Conservation (phyloP, 371 early-diverging fungal genomes). For the Vairimorpha ceranae region DNA sequence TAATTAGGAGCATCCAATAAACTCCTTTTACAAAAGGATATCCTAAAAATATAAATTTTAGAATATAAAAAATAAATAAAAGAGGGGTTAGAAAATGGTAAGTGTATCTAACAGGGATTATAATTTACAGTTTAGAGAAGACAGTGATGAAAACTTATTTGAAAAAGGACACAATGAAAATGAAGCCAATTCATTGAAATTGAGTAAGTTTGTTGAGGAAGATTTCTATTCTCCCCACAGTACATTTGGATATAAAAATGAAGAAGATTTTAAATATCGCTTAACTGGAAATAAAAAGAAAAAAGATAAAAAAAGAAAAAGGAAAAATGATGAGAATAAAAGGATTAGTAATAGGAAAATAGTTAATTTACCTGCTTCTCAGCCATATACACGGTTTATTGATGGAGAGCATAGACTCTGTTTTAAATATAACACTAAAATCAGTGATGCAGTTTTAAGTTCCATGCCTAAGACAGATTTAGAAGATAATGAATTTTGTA, state of each 20-base stretch:
- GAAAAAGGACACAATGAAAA: slow-evolving; percentile 44
- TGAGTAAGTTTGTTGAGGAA: slow-evolving; percentile 51
- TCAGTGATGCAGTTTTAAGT: slow-evolving; percentile 58
- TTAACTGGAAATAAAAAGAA: slow-evolving; percentile 51
- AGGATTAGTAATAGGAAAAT: slow-evolving; percentile 55
- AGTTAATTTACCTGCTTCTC: slow-evolving; percentile 64
- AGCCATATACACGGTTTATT: slow-evolving; percentile 60
- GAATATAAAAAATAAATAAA: neutral
- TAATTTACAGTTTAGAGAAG: slow-evolving; percentile 41
- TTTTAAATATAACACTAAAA: slow-evolving; percentile 64
- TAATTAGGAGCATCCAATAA: neutral
- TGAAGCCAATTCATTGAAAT: slow-evolving; percentile 44
- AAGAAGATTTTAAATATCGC: slow-evolving; percentile 29
- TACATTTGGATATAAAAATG: slow-evolving; percentile 11
- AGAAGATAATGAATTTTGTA: slow-evolving; percentile 67
- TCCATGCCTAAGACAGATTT: slow-evolving; percentile 58
- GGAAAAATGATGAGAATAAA: slow-evolving; percentile 46
- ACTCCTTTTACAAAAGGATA: neutral
- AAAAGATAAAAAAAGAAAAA: slow-evolving; percentile 57
- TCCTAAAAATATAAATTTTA: neutral
- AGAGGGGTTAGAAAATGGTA: slow-evolving; percentile 21
- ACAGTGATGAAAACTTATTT: slow-evolving; percentile 42
- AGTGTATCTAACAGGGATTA: neutral
- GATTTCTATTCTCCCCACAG: slow-evolving; percentile 30
- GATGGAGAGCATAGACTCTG: slow-evolving; percentile 63